Base-by-base conservation (phyloP, 2,329 filamentous ascomycete species). In the Ascochyta lentis region DNA sequence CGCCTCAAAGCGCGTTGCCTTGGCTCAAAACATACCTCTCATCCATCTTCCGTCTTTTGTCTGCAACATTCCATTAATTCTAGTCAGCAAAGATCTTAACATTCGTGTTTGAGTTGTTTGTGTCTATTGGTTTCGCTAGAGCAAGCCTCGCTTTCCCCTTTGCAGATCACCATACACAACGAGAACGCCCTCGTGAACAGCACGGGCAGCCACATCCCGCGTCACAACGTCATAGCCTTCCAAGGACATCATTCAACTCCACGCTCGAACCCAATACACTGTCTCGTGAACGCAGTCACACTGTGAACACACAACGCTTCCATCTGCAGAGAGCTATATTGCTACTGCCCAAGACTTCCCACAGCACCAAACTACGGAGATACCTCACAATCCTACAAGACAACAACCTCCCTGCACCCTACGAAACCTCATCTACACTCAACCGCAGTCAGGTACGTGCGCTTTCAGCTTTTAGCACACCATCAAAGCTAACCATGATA, bases 141-240 rank as follows among this genome's bases (percentile, higher is more conserved):
- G 44, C 48, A 43, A 39, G 37, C 40, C 41, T 37, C 48, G 35
- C 29, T 33, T 51, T 61, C 49, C 29, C 45, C 27, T 43, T 65
- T 64, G 64, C 61, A 64, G 65, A 71, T 70, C 70, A 60, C 56
- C 58, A 40, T 51, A 55, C 64, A 50, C 56, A 67, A 68, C 56
- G 56, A 68, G 63, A 59, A 42, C 51, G 49, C 16, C 49, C 58
- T 45, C 58, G 59, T 63, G 44, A 55, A 64, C 33, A 56, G 54
- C 54, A 54, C 56, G 49, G 54, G 61, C 46, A 64, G 63, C 58
- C 62, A 62, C 58, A 59, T 49, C 53, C 54, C 44, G 23, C 46
- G 45, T 40, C 48, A 60, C 49, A 48, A 61, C 68, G 65, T 70
- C 67, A 70, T 65, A 40, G 44, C 53, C 47, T 26, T 43, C 24